Conservation (phyloP, 345 rosid species). For the Eucalyptus curtisii region DNA sequence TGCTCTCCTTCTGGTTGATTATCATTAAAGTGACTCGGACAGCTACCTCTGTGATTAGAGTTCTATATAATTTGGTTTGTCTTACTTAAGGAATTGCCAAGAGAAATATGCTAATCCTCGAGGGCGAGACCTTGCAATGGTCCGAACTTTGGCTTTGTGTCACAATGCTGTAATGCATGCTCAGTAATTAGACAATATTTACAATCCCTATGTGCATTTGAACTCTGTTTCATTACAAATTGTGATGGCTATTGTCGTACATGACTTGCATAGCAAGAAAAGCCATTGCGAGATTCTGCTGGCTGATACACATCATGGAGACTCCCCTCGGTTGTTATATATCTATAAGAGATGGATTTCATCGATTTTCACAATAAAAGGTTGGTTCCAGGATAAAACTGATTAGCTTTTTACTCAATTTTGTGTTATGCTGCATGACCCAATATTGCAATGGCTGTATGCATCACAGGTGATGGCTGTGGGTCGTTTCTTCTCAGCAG, state of each 20-base stretch:
- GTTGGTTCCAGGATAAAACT: conserved; percentile 4
- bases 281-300: conserved; percentile 38
- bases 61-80: not conserved
- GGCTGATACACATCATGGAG: conserved; percentile 65
- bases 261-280: conserved; percentile 14
- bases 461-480: conserved; percentile 41
- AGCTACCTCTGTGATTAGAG: not conserved
- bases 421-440: not conserved
- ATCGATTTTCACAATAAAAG: conserved; percentile 42
- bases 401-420: not conserved
- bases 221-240: not conserved
- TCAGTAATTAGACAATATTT: conserved; percentile 23
- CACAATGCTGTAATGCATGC: conserved; percentile 53
- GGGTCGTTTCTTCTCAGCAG: conserved; percentile 54
- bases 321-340: conserved; percentile 53
- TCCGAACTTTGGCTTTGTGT: conserved; percentile 63
- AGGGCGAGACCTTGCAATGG: conserved; percentile 79
- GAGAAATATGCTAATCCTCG: conserved; percentile 53
- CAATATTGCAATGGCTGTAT: not conserved
- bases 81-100: conserved; percentile 30
- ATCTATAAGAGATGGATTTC: conserved; percentile 75
- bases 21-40: not conserved
- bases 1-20: not conserved
- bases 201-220: not conserved
- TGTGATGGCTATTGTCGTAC: not conserved